These are phyloP conservation scores for Starmerella sp. DNA, from an alignment of 805 yeast genomes.

Conservation along the genomic window DNA sequence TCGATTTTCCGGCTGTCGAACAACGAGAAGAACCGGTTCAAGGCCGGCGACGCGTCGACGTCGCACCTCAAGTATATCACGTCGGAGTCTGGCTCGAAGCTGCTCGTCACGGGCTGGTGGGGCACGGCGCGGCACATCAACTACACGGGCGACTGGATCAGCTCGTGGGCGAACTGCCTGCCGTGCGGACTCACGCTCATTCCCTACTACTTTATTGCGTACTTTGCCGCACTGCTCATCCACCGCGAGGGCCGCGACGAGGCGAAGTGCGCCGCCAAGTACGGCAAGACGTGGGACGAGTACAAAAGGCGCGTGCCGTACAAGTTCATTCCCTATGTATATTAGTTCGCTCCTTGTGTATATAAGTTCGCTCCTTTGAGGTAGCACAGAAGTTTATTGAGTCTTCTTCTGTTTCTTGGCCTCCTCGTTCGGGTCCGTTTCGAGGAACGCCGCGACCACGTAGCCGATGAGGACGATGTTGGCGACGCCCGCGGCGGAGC, in stretches of 20 bases:
- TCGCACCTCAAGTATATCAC: conserved; percentile 55
- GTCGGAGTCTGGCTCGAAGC: conserved; percentile 66
- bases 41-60: conserved; percentile 56
- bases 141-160: conserved; percentile 90
- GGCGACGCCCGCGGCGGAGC: conserved; percentile 61
- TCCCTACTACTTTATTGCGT: conserved; percentile 77
- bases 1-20: conserved; percentile 77
- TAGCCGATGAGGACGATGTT: conserved; percentile 57
- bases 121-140: conserved; percentile 82
- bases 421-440: conserved; percentile 31
- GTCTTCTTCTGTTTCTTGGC: conserved; percentile 12
- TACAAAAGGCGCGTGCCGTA: conserved; percentile 76
- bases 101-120: conserved; percentile 95
- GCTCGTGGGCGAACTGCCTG: conserved; percentile 85
- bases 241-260: conserved; percentile 92
- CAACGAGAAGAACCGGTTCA: conserved; percentile 72
- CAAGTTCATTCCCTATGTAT: conserved; percentile 79
- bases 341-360: conserved; percentile 57
- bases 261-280: conserved; percentile 74
- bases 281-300: conserved; percentile 75
- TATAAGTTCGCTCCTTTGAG: conserved; percentile 36
- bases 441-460: conserved; percentile 59
- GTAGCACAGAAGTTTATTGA: not conserved
- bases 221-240: conserved; percentile 67
- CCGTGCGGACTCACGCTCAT: conserved; percentile 74